phyloP scores from a whole-genome alignment of 305 asterid species.

The Fraxinus greggii region DNA sequence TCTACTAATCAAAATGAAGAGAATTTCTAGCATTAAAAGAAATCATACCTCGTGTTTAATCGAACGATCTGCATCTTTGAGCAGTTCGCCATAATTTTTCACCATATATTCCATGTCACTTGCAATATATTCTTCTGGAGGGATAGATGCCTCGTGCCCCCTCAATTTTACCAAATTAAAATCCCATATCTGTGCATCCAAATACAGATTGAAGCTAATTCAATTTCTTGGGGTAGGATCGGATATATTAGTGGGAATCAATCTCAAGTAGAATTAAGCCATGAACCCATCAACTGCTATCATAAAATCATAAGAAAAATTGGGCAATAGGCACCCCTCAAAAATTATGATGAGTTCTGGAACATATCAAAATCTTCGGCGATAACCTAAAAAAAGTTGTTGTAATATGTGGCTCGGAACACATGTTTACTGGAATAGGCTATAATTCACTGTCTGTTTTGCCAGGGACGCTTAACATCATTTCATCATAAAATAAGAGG shows the following conservation, averaged over 20 bases:
- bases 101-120: constrained; percentile 43
- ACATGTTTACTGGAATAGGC: no score
- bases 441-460: no score
- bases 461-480: not conserved
- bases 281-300: not conserved
- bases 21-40: constrained; percentile 56
- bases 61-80: constrained; percentile 59
- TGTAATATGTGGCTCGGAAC: no score
- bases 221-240: constrained; percentile 11
- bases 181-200: constrained; percentile 82
- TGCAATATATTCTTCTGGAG: constrained; percentile 52
- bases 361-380: not conserved
- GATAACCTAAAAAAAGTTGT: not conserved
- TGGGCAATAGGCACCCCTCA: not conserved
- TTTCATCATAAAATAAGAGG: no score
- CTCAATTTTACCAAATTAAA: constrained; percentile 73
- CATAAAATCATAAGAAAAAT: not conserved
- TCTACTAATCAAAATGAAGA: not conserved
- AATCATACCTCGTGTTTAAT: constrained; percentile 42
- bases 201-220: constrained; percentile 6
- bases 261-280: constrained; percentile 1
- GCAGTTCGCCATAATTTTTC: constrained; percentile 61
- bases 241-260: not conserved
- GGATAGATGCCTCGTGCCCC: constrained; percentile 50
- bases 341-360: not conserved